These are phyloP conservation scores for Excoecaria cochinchinensis DNA, from an alignment of 345 rosid genomes.

Conservation along the genomic window DNA sequence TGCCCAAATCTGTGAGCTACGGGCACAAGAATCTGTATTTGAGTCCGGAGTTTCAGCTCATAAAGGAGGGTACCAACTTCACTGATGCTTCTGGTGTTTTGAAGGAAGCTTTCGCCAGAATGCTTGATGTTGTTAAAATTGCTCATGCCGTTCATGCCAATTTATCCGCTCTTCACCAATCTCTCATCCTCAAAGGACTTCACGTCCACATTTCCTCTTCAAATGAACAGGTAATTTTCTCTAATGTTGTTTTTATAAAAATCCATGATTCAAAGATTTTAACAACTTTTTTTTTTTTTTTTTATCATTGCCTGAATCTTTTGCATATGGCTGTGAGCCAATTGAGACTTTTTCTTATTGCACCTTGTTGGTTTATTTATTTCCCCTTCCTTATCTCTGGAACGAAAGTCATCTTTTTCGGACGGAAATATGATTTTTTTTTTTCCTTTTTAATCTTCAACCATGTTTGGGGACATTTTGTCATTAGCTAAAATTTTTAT, in stretches of 20 bases:
- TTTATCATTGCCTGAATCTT: neutral
- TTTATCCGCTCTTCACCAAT: slow-evolving; percentile 28
- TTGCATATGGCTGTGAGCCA: neutral
- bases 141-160: slow-evolving; percentile 39
- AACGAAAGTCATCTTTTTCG: neutral
- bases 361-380: neutral
- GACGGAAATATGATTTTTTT: neutral
- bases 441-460: neutral
- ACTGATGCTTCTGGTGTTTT: slow-evolving; percentile 42
- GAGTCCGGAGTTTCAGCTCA: slow-evolving; percentile 37
- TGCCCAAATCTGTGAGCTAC: slow-evolving; percentile 29
- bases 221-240: slow-evolving; percentile 36
- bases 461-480: neutral
- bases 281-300: neutral
- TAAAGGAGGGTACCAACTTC: slow-evolving; percentile 32
- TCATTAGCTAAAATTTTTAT: neutral
- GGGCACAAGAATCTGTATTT: slow-evolving; percentile 42
- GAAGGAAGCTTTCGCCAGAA: slow-evolving; percentile 53
- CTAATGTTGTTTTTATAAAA: neutral
- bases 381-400: neutral
- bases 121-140: slow-evolving; percentile 41
- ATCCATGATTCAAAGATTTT: neutral
- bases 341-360: neutral
- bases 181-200: slow-evolving; percentile 44
- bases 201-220: slow-evolving; percentile 44